Evolutionary conservation across 78 protist genomes (phyloP).

Genomic region (Anaeramoeba ignava): DNA sequence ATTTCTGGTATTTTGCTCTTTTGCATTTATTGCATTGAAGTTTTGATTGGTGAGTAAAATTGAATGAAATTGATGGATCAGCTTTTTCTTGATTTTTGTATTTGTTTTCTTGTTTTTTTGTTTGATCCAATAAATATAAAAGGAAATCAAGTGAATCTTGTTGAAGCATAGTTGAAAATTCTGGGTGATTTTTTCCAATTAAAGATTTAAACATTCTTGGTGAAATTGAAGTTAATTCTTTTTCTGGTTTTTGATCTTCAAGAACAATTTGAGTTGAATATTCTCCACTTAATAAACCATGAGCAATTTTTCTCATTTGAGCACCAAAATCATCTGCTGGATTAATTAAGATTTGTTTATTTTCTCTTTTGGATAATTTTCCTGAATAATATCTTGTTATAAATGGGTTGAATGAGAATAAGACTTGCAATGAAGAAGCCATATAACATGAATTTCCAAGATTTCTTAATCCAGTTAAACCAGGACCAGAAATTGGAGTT

Average conservation of each 20-base stretch:
- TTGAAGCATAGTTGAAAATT: conserved; percentile 56
- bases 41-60: conserved; percentile 10
- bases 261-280: conserved; percentile 17
- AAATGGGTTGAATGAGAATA: conserved; percentile 40
- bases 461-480: conserved; percentile 78
- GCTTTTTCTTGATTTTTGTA: not conserved
- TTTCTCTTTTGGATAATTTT: not conserved
- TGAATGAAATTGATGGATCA: not conserved
- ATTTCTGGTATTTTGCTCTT: not conserved
- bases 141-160: conserved; percentile 79
- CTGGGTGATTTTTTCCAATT: conserved; percentile 55
- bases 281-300: conserved; percentile 51
- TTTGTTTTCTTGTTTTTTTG: conserved; percentile 14
- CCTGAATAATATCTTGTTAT: not conserved
- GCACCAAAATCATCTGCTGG: conserved; percentile 12
- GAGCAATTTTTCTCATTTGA: conserved; percentile 51
- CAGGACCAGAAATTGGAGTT: conserved; percentile 60
- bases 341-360: not conserved
- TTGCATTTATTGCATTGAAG: conserved; percentile 30
- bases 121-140: conserved; percentile 28
- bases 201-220: conserved; percentile 65
- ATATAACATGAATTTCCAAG: conserved; percentile 86
- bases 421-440: conserved; percentile 59
- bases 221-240: conserved; percentile 20
- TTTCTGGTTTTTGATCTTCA: not conserved